Evolutionary conservation across 2,329 filamentous ascomycete species (phyloP).

Genomic region (Sporothrix brunneoviolacea): DNA sequence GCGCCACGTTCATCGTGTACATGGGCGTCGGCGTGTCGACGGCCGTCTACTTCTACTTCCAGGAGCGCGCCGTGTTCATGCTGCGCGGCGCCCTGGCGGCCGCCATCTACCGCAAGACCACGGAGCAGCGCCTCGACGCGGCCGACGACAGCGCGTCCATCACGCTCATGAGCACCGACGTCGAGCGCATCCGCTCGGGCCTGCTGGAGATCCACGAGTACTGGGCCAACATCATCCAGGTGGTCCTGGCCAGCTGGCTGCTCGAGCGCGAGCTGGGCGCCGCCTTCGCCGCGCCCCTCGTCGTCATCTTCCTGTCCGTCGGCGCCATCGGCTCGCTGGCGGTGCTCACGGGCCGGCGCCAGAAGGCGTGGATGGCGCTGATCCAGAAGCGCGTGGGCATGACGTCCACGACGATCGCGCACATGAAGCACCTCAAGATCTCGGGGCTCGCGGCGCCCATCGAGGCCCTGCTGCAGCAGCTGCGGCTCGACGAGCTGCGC

Average conservation of each 20-base stretch:
- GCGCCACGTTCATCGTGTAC: slow-evolving; percentile 34
- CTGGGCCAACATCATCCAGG: slow-evolving; percentile 19
- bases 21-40: slow-evolving; percentile 33
- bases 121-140: slow-evolving; percentile 17
- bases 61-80: slow-evolving; percentile 27
- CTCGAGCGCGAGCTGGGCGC: slow-evolving; percentile 17
- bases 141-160: slow-evolving; percentile 21
- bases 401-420: slow-evolving; percentile 25
- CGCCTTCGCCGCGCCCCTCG: slow-evolving; percentile 18
- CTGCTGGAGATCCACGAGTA: slow-evolving; percentile 24
- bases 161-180: slow-evolving; percentile 29
- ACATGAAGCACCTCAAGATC: slow-evolving; percentile 35
- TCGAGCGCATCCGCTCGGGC: slow-evolving; percentile 23
- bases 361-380: slow-evolving; percentile 21
- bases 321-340: neutral
- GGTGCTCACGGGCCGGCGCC: slow-evolving; percentile 6
- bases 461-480: slow-evolving; percentile 25
- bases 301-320: slow-evolving; percentile 9
- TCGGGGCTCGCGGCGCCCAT: slow-evolving; percentile 29
- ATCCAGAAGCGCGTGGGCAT: slow-evolving; percentile 22
- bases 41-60: slow-evolving; percentile 34
- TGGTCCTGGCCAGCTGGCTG: slow-evolving; percentile 18
- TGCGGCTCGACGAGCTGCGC: slow-evolving; percentile 29
- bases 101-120: slow-evolving; percentile 29
- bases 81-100: slow-evolving; percentile 25